Evolutionary conservation across 176 grass and related monocot species (phyloP).

Genomic region (Saccharum spontaneum): DNA sequence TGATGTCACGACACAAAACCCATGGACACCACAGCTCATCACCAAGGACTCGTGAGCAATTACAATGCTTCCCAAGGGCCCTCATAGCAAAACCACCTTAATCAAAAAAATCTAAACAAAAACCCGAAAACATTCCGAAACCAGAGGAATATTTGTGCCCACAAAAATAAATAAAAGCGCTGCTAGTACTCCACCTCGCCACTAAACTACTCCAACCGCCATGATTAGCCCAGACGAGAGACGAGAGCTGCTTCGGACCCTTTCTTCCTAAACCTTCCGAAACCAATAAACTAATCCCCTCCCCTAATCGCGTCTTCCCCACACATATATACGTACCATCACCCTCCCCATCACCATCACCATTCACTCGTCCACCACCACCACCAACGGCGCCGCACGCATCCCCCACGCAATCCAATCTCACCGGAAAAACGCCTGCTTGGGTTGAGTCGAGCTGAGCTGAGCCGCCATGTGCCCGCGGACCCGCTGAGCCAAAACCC

Average conservation of each 20-base stretch:
- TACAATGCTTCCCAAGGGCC: neutral
- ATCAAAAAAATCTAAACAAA: conserved; percentile 1
- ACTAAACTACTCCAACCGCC: conserved; percentile 18
- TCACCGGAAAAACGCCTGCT: neutral
- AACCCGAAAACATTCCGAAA: conserved; percentile 30
- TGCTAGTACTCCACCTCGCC: neutral
- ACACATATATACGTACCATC: neutral
- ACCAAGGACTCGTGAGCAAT: neutral
- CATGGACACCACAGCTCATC: neutral
- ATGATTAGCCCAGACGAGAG: neutral
- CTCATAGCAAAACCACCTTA: neutral
- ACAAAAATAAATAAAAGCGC: neutral
- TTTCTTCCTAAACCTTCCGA: neutral
- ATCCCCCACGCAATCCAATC: neutral
- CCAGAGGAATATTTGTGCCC: conserved; percentile 34
- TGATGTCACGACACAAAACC: no score
- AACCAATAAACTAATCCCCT: neutral
- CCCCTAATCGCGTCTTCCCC: neutral
- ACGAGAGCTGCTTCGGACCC: neutral
- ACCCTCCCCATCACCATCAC: neutral
- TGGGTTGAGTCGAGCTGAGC: neutral
- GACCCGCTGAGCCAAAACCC: neutral
- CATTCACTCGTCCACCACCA: neutral
- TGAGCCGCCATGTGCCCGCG: neutral
- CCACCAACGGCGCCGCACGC: neutral